A percentile compares a stretch with the other conserved stretches of the same genome.
These are phyloP conservation scores for Boletales sp. DNA, from an alignment of 768 basidiomycete species.

Conservation along the genomic window DNA sequence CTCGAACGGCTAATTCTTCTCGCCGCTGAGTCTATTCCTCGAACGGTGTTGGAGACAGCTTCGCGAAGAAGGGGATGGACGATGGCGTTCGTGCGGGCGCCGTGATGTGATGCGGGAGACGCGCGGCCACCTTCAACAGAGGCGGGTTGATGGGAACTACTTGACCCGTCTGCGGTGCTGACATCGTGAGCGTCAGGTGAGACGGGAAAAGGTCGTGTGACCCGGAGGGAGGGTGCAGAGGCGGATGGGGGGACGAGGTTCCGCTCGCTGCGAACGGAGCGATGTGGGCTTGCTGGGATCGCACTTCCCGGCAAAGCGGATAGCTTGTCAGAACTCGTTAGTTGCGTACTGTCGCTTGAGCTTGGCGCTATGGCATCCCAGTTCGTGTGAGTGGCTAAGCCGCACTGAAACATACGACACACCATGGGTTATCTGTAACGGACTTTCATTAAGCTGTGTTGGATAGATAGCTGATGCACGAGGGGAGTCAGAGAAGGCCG, in stretches of 20 bases:
- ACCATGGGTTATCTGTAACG: constrained; percentile 9
- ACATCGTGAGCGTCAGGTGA: constrained; percentile 10
- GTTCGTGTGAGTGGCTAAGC: not conserved
- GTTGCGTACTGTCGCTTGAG: constrained; percentile 22
- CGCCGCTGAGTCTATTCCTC: constrained; percentile 11
- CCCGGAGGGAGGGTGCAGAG: constrained; percentile 41
- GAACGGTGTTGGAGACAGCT: not conserved
- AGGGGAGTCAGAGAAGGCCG: constrained; percentile 18
- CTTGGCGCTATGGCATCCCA: constrained; percentile 4
- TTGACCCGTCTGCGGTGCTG: constrained; percentile 35
- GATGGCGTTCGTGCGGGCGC: constrained; percentile 33
- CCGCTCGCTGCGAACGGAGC: constrained; percentile 28
- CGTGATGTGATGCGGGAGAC: constrained; percentile 31
- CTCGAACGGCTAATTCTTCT: constrained; percentile 6
- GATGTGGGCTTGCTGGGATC: constrained; percentile 32
- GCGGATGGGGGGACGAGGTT: constrained; percentile 39
- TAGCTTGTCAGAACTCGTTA: constrained; percentile 45
- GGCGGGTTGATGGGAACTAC: constrained; percentile 47
- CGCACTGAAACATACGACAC: not conserved
- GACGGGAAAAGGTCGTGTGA: constrained; percentile 19
- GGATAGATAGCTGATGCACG: constrained; percentile 4
- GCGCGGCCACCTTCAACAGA: constrained; percentile 47
- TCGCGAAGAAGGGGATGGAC: constrained; percentile 20
- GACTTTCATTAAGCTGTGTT: constrained; percentile 2
- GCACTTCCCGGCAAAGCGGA: constrained; percentile 35